Evolutionary conservation across 2,329 filamentous ascomycete genomes (phyloP).

Genomic region (Emericellopsis cladophorae): DNA sequence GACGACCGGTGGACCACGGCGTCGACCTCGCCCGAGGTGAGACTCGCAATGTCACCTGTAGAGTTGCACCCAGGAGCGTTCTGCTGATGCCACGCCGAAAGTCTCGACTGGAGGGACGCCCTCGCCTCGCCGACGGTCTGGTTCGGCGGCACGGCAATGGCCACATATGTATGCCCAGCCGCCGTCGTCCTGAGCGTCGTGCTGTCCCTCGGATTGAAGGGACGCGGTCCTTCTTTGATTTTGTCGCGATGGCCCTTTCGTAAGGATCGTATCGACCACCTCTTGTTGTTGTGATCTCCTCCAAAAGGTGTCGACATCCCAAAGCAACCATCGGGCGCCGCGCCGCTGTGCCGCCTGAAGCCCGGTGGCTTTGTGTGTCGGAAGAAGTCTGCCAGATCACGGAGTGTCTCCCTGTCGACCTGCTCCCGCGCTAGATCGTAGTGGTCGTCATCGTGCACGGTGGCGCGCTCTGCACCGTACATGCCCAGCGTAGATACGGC

Average conservation of each 20-base stretch:
- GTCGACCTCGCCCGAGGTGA: not conserved
- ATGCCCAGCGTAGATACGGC: not conserved
- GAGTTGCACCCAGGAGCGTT: not conserved
- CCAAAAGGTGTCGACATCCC: not conserved
- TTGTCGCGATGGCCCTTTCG: slow-evolving; percentile 1
- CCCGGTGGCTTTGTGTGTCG: not conserved
- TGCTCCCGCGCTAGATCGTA: slow-evolving; percentile 3
- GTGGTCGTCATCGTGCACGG: not conserved
- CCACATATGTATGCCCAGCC: slow-evolving; percentile 2
- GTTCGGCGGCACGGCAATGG: slow-evolving; percentile 1
- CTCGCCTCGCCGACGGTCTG: not conserved
- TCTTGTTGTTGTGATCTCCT: not conserved
- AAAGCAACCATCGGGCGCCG: not conserved
- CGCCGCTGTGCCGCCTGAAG: not conserved
- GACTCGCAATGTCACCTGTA: not conserved
- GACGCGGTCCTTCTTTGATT: no score
- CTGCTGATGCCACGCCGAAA: slow-evolving; percentile 1
- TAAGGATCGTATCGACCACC: slow-evolving; percentile 3
- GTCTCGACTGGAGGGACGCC: not conserved
- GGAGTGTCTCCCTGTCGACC: slow-evolving; percentile 1
- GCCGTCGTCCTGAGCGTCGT: slow-evolving; percentile 1
- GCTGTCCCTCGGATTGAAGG: not conserved
- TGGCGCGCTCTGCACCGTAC: not conserved
- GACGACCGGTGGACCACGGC: slow-evolving; percentile 1
- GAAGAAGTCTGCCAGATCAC: slow-evolving; percentile 2